phyloP scores from a whole-genome alignment of 768 basidiomycete species.

The Suillus alpinus region DNA sequence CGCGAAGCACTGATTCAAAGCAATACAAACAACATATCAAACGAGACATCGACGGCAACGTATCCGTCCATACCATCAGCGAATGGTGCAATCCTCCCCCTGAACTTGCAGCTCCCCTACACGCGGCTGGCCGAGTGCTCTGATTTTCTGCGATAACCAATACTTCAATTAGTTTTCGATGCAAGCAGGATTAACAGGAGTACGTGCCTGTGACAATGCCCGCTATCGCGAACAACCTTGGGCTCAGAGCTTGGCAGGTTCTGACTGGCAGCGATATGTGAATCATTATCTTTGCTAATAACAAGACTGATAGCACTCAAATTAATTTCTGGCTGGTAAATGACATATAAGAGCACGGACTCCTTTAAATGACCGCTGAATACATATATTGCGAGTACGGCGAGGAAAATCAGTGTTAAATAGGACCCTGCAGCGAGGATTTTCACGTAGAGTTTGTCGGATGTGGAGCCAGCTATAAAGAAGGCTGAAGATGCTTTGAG shows the following conservation, averaged over 20 bases:
- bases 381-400: background rate
- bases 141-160: background rate
- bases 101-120: background rate
- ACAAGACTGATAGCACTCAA: background rate
- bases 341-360: background rate
- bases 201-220: background rate
- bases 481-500: background rate
- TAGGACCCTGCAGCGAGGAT: background rate
- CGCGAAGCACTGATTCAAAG: background rate
- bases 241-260: background rate
- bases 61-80: background rate
- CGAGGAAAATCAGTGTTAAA: background rate
- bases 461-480: slow-evolving; percentile 1
- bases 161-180: background rate
- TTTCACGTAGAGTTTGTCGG: background rate
- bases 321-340: background rate
- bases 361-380: background rate
- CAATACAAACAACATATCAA: background rate
- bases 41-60: background rate
- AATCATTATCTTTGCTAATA: background rate
- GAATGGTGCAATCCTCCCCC: background rate
- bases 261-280: background rate
- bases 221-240: background rate
- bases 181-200: background rate
- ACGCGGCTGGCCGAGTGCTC: background rate